Conservation (phyloP, 345 rosid genomes). For the Melastoma malabathricum region DNA sequence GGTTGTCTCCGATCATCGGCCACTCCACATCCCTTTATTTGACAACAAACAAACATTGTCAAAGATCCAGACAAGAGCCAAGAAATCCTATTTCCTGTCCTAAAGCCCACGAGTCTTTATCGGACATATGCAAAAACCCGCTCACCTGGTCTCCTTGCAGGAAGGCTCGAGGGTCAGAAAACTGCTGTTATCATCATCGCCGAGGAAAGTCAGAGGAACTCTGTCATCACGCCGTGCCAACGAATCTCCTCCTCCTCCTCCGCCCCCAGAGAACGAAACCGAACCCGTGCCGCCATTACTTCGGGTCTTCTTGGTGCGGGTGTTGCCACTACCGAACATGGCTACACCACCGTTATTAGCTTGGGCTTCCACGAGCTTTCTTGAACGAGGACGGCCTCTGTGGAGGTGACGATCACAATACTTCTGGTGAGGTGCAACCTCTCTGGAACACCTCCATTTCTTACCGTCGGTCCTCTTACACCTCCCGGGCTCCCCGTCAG, state of each 20-base stretch:
- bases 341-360: not conserved
- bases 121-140: not conserved
- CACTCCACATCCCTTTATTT: slow-evolving; percentile 21
- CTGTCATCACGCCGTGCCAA: not conserved
- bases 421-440: slow-evolving; percentile 56
- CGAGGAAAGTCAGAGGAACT: not conserved
- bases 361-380: slow-evolving; percentile 86
- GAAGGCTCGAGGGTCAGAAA: slow-evolving; percentile 3
- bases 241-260: too few species aligned
- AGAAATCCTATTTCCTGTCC: too few species aligned
- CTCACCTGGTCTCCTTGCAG: slow-evolving; percentile 11
- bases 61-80: not conserved
- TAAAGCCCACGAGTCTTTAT: too few species aligned
- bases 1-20: slow-evolving; percentile 20
- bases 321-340: too few species aligned
- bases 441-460: slow-evolving; percentile 86
- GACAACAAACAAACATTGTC: not conserved
- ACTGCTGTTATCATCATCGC: not conserved
- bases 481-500: slow-evolving; percentile 70
- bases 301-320: slow-evolving; percentile 19
- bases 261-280: too few species aligned
- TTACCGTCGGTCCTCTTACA: slow-evolving; percentile 80
- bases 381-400: slow-evolving; percentile 95
- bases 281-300: too few species aligned
- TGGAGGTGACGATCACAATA: slow-evolving; percentile 82